Base-by-base conservation (phyloP, 2,329 filamentous ascomycete species). In the Sclerotinia glacialis region DNA sequence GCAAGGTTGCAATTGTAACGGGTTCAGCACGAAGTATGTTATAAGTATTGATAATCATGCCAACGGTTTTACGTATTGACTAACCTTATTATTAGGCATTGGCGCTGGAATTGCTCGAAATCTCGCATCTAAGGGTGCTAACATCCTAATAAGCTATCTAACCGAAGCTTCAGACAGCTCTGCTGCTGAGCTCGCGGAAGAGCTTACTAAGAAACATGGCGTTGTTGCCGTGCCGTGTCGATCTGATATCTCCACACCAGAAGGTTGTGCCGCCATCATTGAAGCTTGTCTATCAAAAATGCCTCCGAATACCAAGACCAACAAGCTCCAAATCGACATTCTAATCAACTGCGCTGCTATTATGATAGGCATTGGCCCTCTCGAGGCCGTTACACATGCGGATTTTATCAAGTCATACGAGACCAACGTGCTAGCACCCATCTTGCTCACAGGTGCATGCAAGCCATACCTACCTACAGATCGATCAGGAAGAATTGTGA, bases 341-440 rank as follows among this genome's bases (percentile, higher is more conserved):
- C 81, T 96, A 66, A 81, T 96, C 80, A 94, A 96, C 83, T 94
- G 94, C 77, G 92, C 92, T 34, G 92, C 90, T 67, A 78, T 86
- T 16, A 80, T 85, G 49, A 79, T 85, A 53, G 93, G 93, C 78
- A 85, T 87, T 73, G 62, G 62, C 3, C 77, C 81, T 42, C 78
- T 89, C 26, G 83, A 85, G 60, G 83, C 88, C 44, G 83, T 91
- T 67, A 83, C 83, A 5, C 73, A 80, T 5, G 81, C 82, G 8
- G 84, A 92, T 74, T 95, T 94, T 79, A 82, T 86, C 56, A 79
- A 82, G 69, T 86, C 89, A 60, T 95, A 91, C 80, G 84, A 85
- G 67, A 83, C 93, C 78, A 96, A 96, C 74, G 91, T 95, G 28
- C 84, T 91, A 14, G 92, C 89, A 0, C 92, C 92, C 1, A 79